phyloP scores from a whole-genome alignment of 1,284 basidiomycete species.

The Ganoderma lucidum region DNA sequence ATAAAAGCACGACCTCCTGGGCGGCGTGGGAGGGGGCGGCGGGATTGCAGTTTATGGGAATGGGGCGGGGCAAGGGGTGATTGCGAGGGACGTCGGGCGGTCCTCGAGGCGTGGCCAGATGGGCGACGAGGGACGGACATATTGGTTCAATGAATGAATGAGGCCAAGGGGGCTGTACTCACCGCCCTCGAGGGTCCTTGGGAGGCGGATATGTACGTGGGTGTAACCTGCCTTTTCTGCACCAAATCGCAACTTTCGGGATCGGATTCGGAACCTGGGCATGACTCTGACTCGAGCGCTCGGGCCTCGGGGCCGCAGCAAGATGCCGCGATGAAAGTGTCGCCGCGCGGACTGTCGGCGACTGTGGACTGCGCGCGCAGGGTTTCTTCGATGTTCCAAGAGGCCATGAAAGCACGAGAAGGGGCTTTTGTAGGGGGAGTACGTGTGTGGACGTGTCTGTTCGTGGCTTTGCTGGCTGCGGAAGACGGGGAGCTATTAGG shows the following conservation, averaged over 20 bases:
- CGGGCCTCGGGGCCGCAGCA: conserved; percentile 25
- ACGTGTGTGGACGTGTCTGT: conserved; percentile 21
- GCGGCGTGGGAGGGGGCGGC: conserved; percentile 15
- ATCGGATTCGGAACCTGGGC: conserved; percentile 12
- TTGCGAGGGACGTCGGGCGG: not conserved
- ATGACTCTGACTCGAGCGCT: conserved; percentile 29
- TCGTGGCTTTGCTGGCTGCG: conserved; percentile 20
- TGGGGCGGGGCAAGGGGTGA: not conserved
- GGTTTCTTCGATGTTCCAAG: not conserved
- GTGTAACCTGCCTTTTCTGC: conserved; percentile 5
- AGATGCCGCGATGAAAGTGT: conserved; percentile 3
- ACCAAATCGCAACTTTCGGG: conserved; percentile 8
- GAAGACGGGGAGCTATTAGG: conserved; percentile 8
- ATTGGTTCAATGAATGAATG: not conserved
- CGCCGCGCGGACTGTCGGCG: conserved; percentile 10
- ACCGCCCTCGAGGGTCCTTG: not conserved
- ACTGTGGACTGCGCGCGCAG: conserved; percentile 34
- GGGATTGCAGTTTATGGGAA: conserved; percentile 14
- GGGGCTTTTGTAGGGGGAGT: conserved; percentile 6
- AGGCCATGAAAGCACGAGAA: not conserved
- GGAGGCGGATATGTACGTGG: not conserved
- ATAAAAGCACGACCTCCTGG: conserved; percentile 16
- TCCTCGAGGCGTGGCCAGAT: not conserved
- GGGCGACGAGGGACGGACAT: not conserved
- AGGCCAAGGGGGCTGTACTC: conserved; percentile 1